Percentiles rank a stretch among this genome's conserved stretches.
These are phyloP conservation scores for Penicillium italicum DNA, from an alignment of 2,329 filamentous ascomycete genomes.

Conservation along the genomic window DNA sequence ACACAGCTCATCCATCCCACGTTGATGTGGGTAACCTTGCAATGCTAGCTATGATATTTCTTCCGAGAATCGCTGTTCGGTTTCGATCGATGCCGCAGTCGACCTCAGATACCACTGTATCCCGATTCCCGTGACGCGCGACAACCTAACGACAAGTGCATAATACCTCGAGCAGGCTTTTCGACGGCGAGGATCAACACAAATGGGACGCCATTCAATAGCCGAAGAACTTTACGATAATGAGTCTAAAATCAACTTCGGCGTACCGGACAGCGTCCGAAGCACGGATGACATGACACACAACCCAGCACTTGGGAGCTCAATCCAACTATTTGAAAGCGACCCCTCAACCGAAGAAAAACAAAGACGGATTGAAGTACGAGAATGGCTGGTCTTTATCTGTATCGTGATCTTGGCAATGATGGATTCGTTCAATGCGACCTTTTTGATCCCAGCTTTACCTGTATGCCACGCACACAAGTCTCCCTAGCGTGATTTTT, in stretches of 20 bases:
- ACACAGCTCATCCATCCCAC: neutral
- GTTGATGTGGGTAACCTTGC: neutral
- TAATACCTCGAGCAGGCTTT: neutral
- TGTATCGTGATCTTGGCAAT: slow-evolving; percentile 46
- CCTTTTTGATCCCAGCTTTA: slow-evolving; percentile 46
- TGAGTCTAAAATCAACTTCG: slow-evolving; percentile 17
- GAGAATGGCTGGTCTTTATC: slow-evolving; percentile 43
- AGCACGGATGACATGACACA: slow-evolving; percentile 11
- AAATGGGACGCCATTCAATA: slow-evolving; percentile 18
- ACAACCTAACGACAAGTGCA: neutral
- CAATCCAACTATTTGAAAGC: slow-evolving; percentile 20
- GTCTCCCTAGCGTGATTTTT: neutral
- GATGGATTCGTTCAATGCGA: slow-evolving; percentile 51
- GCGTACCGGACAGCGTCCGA: slow-evolving; percentile 12
- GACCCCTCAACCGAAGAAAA: slow-evolving; percentile 12
- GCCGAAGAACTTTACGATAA: slow-evolving; percentile 10
- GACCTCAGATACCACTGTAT: neutral
- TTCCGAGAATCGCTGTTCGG: neutral
- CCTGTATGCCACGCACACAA: slow-evolving; percentile 34
- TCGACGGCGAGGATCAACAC: neutral
- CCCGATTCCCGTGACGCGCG: neutral
- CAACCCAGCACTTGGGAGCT: slow-evolving; percentile 16
- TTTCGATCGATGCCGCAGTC: neutral
- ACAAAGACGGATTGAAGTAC: slow-evolving; percentile 39
- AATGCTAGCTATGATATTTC: slow-evolving; percentile 1